Percentiles rank a stretch among this genome's conserved stretches.
phyloP scores from a whole-genome alignment of 768 basidiomycete genomes.

The Agaricus sinodeliciosus region DNA sequence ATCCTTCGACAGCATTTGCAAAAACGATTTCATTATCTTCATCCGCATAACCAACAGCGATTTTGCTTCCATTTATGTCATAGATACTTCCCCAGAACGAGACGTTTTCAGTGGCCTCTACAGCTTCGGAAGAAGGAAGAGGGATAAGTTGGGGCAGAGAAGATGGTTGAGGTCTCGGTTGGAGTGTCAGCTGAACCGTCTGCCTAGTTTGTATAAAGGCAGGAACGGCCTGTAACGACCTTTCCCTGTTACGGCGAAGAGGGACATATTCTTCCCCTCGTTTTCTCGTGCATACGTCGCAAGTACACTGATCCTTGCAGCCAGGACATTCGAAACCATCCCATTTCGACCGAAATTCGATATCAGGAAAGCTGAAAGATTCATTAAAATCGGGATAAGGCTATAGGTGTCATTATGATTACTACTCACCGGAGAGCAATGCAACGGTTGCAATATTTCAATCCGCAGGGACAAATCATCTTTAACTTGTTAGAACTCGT shows the following conservation, averaged over 20 bases:
- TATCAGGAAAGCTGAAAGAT: slow-evolving; percentile 1
- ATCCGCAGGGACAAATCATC: slow-evolving; percentile 8
- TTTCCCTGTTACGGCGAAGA: not conserved
- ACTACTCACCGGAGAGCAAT: slow-evolving; percentile 1
- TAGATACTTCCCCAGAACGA: slow-evolving; percentile 6
- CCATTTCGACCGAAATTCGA: not conserved
- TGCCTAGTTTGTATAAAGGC: not conserved
- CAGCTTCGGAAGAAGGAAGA: not conserved
- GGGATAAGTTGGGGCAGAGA: not conserved
- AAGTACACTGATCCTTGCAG: slow-evolving; percentile 7
- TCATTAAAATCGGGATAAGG: not conserved
- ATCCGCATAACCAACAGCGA: not conserved
- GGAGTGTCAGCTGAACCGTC: not conserved
- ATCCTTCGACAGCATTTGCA: slow-evolving; percentile 1
- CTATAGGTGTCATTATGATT: not conserved
- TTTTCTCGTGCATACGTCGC: slow-evolving; percentile 6
- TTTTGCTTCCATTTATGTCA: slow-evolving; percentile 1
- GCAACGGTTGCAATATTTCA: slow-evolving; percentile 10
- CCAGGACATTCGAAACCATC: slow-evolving; percentile 5
- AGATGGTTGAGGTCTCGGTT: not conserved
- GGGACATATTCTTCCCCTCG: slow-evolving; percentile 10
- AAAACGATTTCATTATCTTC: not conserved
- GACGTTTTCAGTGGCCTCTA: not conserved
- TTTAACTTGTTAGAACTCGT: slow-evolving; percentile 2
- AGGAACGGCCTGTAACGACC: not conserved